Evolutionary conservation across 495 filamentous ascomycete genomes (phyloP).

Genomic region (Daldinia loculata): DNA sequence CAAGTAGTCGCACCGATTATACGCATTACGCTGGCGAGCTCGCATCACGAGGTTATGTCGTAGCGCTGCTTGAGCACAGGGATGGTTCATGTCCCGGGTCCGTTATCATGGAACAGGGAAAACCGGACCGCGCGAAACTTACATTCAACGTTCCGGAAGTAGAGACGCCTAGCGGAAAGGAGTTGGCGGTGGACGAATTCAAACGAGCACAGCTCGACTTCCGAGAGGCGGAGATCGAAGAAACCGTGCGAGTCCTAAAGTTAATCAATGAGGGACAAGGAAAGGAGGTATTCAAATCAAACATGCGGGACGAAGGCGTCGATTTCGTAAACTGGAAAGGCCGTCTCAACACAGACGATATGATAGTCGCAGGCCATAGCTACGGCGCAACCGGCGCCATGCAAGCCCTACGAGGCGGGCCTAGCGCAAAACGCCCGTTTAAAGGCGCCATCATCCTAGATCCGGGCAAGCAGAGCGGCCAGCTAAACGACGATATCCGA

Average conservation of each 20-base stretch:
- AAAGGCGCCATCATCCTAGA: conserved; percentile 58
- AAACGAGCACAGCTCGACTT: conserved; percentile 59
- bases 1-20: conserved; percentile 60
- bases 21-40: conserved; percentile 63
- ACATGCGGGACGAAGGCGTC: conserved; percentile 48
- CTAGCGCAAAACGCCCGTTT: conserved; percentile 49
- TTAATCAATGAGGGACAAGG: conserved; percentile 56
- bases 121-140: conserved; percentile 37
- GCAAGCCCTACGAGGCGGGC: conserved; percentile 56
- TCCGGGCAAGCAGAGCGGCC: conserved; percentile 62
- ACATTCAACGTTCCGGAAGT: conserved; percentile 47
- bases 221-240: conserved; percentile 63
- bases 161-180: conserved; percentile 33
- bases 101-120: conserved; percentile 47
- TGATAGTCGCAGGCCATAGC: conserved; percentile 61
- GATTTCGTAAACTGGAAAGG: conserved; percentile 46
- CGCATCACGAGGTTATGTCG: conserved; percentile 60
- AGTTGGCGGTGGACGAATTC: conserved; percentile 48
- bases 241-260: conserved; percentile 54
- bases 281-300: conserved; percentile 42
- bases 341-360: conserved; percentile 49
- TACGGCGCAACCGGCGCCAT: conserved; percentile 63
- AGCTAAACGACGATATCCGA: conserved; percentile 58
- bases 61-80: conserved; percentile 62
- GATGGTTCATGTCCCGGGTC: conserved; percentile 63